Conservation (phyloP, 73 alveolate genomes). For the Paramecium caudatum region DNA sequence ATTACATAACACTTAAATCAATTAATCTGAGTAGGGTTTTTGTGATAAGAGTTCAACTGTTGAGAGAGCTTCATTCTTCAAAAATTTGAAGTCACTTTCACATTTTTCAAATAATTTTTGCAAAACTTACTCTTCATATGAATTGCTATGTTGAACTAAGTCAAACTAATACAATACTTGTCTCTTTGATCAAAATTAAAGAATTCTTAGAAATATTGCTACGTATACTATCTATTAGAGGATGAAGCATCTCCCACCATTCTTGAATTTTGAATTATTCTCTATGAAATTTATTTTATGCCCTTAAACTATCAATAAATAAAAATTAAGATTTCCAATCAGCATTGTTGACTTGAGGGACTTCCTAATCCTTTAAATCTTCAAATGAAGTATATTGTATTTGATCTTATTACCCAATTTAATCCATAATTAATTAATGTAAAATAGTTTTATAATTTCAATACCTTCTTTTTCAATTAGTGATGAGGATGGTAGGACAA, state of each 20-base stretch:
- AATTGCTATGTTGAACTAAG: background rate
- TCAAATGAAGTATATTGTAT: constrained; percentile 34
- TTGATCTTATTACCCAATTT: background rate
- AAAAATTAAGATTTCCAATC: constrained; percentile 41
- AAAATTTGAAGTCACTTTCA: constrained; percentile 60
- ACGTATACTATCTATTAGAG: background rate
- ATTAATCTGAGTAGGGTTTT: constrained; percentile 12
- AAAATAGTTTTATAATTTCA: background rate
- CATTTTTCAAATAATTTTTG: constrained; percentile 55
- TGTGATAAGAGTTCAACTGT: constrained; percentile 39
- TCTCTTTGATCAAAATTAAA: constrained; percentile 13
- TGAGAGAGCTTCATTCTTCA: constrained; percentile 33
- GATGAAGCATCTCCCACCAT: constrained; percentile 16
- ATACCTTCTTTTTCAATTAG: constrained; percentile 17
- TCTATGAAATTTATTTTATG: constrained; percentile 22
- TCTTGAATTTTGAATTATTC: constrained; percentile 44
- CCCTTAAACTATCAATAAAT: constrained; percentile 26
- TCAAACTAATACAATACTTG: background rate
- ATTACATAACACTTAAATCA: background rate
- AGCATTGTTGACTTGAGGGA: background rate
- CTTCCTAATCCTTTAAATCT: background rate
- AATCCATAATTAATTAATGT: constrained; percentile 31
- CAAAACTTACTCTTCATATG: constrained; percentile 3
- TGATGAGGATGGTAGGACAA: constrained; percentile 49
- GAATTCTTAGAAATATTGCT: constrained; percentile 59